Base-by-base conservation (phyloP, 1,284 basidiomycete species). In the Ceratobasidium sp. region DNA sequence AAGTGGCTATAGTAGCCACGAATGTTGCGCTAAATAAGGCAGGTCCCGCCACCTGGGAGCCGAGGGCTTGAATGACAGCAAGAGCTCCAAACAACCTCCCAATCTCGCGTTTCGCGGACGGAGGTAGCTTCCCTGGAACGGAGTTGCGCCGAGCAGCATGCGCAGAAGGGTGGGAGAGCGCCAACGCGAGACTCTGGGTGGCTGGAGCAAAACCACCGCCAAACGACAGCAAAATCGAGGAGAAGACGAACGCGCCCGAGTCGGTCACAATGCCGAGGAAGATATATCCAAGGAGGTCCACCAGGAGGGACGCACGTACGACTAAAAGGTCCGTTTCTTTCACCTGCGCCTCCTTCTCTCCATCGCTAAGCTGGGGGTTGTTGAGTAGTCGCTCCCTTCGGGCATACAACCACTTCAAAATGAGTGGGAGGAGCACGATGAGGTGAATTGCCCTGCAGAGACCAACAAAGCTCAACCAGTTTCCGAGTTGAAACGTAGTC, bases 51-150 rank as follows among this genome's bases (percentile, higher is more conserved):
- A 80, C 74, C 44, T 73, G 75, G 2, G 84, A 83, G 76, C 88
- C 66, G 4, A 69, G 66, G 15, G 66, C 66, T 29, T 91, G 88
- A 14, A 94, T 79, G 45, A 94, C 91, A 75, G 89, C 89, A 75
- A 94, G 78, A 1, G 89, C 90, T 15, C 93, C 93, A 79, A 93
- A 94, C 15, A 95, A 83, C 76, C 84, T 85, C 1, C 91, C 92
- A 44, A 72, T 57, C 56, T 76, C 74, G 19, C 67, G 59, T 69
- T 66, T 75, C 29, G 77, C 75, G 11, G 33, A 27, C 5, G 65
- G 7, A 3, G 66, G 54, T 24, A 33, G 31, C 22, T 47, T 69
- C 22, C 45, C 54, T 33, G 48, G 41, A 50, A 53, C 19, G 36
- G 66, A n/a, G 36, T 59, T 36, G 4, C 66, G 51, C 41, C 66